Evolutionary conservation across 2,329 filamentous ascomycete genomes (phyloP), one percentile per base, ranked within the genome.

Genomic region (Hypoxylon sp.): DNA sequence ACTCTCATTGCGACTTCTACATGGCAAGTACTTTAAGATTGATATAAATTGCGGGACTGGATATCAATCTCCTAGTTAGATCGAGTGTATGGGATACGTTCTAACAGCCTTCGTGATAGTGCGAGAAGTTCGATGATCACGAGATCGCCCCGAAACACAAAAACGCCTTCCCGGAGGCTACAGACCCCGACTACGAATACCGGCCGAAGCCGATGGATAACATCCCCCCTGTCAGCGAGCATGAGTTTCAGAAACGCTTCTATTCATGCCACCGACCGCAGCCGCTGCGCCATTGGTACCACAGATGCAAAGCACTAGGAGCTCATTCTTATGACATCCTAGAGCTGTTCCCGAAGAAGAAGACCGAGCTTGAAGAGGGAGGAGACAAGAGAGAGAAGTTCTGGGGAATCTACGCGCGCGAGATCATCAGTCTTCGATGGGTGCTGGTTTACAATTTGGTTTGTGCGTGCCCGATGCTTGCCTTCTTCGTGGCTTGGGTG

Each of bases 1-100:
- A 54, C 22, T 61, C 57, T 18, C 50, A 61, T 22, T 61, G 57
- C 7, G 57, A 61, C 32, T 61, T 61, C 12, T 61, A 61, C 18
- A 54, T 22, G 57, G 50, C 24, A 54, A 24, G 49, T 44, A 54
- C 9, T 11, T 22, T 45, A 33, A 54, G 11, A 26, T 8, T 20
- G 11, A 36, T 22, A 50, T 8, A 36, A 16, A 11, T 36, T 6
- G 32, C 6, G n/a, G 2, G 2, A 8, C n/a, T 40, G 8, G 7
- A 40, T 40, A 9, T 7, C 12, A 9, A 40, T 20, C 7, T 40
- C 16, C 6, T 18, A 40, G 18, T 11, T 40, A 40, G 18, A 20
- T 40, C 16, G 8, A 22, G 20, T 33, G n/a, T 4, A 33, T 50
- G 30, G 9, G 30, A 50, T 9, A 2, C 3, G 12, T n/a, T n/a